Evolutionary conservation across 2,329 filamentous ascomycete species (phyloP), one percentile per base, ranked within the genome.

Genomic region (Ophiostoma tasmaniense): DNA sequence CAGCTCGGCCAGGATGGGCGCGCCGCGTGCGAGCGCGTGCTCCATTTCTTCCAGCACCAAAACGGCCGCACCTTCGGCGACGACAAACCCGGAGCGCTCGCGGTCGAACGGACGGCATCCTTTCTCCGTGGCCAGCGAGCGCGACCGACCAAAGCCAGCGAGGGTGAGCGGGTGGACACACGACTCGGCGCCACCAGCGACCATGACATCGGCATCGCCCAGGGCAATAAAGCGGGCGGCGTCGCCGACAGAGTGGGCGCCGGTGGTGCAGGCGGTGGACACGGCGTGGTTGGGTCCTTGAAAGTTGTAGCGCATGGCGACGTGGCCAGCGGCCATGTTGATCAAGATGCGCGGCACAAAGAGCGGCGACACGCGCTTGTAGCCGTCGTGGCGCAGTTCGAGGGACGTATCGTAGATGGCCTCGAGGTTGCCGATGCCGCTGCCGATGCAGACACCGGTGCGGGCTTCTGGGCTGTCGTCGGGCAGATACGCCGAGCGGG

Each of bases 111-210:
- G 95, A 11, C 95, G 85, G 37, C 93, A 97, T 66, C 33, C 33
- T 33, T 33, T 33, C 8, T 33, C 39, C 25, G 64, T 50, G 13
- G 66, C 89, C 45, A 99, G 81, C 67, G 93, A 97, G 70, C 94
- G 87, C 1, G 93, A 92, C 71, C 93, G 86, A 30, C 92, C 90
- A 75, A 99, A 99, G 7, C 94, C 95, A 7, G 93, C 92, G 73
- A 98, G 90, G 1, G 94, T 91, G 61, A 99, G 83, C 11, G 95
- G 95, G 76, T 99, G 94, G 69, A 99, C 94, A 77, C 95, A 99
- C 0, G 94, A 93, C 79, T 99, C 95, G 10, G 94, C 88, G 35
- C 94, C 94, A 59, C 95, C 95, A n/a, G 95, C 93, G 10, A 99
- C 80, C 93, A 99, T 98, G 68, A 98, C 90, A 77, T 97, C 86